phyloP scores from a whole-genome alignment of 2,329 filamentous ascomycete species.

The Thielaviopsis musarum region DNA sequence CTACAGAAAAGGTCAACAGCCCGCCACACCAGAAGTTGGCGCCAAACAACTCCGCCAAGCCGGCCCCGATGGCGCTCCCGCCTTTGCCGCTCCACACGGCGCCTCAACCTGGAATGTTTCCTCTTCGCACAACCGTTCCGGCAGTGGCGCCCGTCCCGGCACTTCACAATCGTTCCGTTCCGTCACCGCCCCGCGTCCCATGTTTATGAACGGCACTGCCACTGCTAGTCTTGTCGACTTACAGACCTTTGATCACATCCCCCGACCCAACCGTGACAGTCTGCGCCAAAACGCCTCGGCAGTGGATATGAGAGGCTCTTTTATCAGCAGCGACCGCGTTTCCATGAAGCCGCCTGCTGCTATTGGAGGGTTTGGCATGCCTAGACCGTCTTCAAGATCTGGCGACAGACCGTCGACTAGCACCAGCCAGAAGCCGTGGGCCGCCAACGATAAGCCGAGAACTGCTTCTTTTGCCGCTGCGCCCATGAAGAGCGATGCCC shows the following conservation, averaged over 20 bases:
- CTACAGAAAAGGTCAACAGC: slow-evolving; percentile 4
- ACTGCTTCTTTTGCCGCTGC: not conserved
- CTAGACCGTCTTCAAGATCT: not conserved
- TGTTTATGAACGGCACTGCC: slow-evolving; percentile 11
- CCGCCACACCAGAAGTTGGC: not conserved
- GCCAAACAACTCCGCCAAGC: not conserved
- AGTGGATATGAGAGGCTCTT: not conserved
- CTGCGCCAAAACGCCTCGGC: slow-evolving; percentile 6
- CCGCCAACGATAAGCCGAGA: not conserved
- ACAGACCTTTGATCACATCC: slow-evolving; percentile 5
- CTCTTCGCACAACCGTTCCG: not conserved
- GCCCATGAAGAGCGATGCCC: not conserved
- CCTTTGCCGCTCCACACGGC: not conserved
- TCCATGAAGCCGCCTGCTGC: slow-evolving; percentile 12
- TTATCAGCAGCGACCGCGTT: not conserved
- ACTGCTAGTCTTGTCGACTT: slow-evolving; percentile 9
- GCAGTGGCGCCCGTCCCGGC: slow-evolving; percentile 12
- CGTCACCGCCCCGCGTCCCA: slow-evolving; percentile 7
- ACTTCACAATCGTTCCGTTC: slow-evolving; percentile 12
- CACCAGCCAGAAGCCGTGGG: slow-evolving; percentile 1
- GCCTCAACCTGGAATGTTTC: slow-evolving; percentile 6
- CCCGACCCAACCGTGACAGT: slow-evolving; percentile 7
- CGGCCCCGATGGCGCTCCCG: not conserved
- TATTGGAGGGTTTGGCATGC: slow-evolving; percentile 1
- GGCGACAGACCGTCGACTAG: not conserved